Conservation (phyloP, 352 stramenopile genomes). For the Phytopythium oedochilum region DNA sequence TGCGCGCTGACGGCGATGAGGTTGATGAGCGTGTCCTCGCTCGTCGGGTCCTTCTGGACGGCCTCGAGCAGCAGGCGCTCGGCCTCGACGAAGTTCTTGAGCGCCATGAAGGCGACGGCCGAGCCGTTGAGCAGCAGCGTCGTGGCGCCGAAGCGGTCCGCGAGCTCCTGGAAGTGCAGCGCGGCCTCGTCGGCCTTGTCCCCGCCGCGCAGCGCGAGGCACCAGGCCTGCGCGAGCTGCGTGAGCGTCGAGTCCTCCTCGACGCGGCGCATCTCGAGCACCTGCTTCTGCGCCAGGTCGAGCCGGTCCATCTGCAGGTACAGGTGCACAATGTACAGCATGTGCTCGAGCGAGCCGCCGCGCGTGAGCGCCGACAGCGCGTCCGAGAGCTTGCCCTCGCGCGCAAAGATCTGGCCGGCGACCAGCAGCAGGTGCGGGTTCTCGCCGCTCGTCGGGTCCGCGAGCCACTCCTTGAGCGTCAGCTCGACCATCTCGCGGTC, state of each 20-base stretch:
- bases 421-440: slow-evolving; percentile 92
- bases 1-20: slow-evolving; percentile 89
- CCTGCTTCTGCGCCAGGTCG: slow-evolving; percentile 89
- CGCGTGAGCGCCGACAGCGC: slow-evolving; percentile 90
- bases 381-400: slow-evolving; percentile 91
- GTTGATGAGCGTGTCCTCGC: slow-evolving; percentile 94
- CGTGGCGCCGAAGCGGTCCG: slow-evolving; percentile 93
- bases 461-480: slow-evolving; percentile 90
- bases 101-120: slow-evolving; percentile 89
- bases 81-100: slow-evolving; percentile 88
- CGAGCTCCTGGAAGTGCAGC: slow-evolving; percentile 91
- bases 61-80: slow-evolving; percentile 88
- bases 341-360: slow-evolving; percentile 92
- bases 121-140: slow-evolving; percentile 90
- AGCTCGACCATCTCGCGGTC: slow-evolving; percentile 87
- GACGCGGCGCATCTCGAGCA: slow-evolving; percentile 87
- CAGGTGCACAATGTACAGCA: slow-evolving; percentile 79
- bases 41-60: slow-evolving; percentile 72
- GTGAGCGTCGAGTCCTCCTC: slow-evolving; percentile 97
- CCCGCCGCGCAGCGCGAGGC: slow-evolving; percentile 76
- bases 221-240: slow-evolving; percentile 91
- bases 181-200: slow-evolving; percentile 87
- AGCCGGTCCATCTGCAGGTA: slow-evolving; percentile 93
- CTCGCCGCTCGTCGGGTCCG: slow-evolving; percentile 66
- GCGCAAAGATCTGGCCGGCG: slow-evolving; percentile 92